Base-by-base conservation (phyloP, 441 rosid genomes). In the Flueggea neowawraea region DNA sequence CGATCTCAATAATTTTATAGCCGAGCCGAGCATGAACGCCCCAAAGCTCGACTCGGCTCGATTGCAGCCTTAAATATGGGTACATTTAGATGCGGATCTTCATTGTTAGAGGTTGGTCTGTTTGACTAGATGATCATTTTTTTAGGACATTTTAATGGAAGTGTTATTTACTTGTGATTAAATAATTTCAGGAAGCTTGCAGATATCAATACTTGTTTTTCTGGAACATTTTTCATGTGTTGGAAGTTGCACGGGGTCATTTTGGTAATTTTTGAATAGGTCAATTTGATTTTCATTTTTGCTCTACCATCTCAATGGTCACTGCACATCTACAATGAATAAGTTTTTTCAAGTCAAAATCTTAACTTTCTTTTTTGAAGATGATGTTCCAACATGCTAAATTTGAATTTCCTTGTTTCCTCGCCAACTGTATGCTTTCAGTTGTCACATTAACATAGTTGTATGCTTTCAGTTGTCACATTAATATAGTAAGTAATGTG, bases 191-290 rank as follows among this genome's bases (percentile, higher is more conserved):
- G 99, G 96, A 91, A 61, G 97, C 97, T 87, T 54, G 81, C 84
- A 41, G 71, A 74, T 62, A 64, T 58, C 41, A 81, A 79, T 69
- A 69, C 84, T 66, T 72, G 56, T 22, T 73, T 76, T 61, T 84
- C 85, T 73, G 86, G 88, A 72, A 87, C 84, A 73, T 62, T 78
- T 74, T 88, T n/a, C 95, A 28, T 84, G 82, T 71, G 64, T 79
- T 95, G 99, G 99, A 95, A 95, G 83, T 75, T 91, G 83, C 82
- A 68, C 65, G 99, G 91, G 66, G 97, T 91, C 78, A 84, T 91
- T 78, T 86, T 83, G 91, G 97, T 91, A 67, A 59, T 66, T 16
- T 22, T 36, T 47, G 36, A 54, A 52, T 16, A 56, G 7, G 22
- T 51, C 47, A 11, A 1, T 33, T 64, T 48, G 31, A 12, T 55